Conservation (phyloP, 2,329 filamentous ascomycete genomes). For the Penicillium nordicum region DNA sequence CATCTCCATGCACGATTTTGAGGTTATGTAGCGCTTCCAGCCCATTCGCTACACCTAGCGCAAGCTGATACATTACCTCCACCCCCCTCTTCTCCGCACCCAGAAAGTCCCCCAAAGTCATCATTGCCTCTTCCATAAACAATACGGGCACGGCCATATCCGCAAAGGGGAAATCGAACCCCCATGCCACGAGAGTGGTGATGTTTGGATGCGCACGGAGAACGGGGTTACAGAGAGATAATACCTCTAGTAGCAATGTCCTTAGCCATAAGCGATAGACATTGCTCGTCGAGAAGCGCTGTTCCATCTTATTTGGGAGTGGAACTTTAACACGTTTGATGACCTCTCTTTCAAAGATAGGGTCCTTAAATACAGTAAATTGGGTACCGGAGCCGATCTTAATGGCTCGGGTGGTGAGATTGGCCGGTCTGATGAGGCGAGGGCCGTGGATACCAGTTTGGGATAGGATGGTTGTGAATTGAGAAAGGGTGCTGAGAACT, state of each 20-base stretch:
- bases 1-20: constrained; percentile 28
- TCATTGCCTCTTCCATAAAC: constrained; percentile 28
- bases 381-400: constrained; percentile 28
- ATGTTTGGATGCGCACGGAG: constrained; percentile 29
- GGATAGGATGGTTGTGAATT: constrained; percentile 28
- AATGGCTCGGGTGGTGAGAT: constrained; percentile 20
- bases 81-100: constrained; percentile 10
- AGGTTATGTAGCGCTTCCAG: constrained; percentile 26
- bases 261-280: constrained; percentile 27
- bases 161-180: constrained; percentile 28
- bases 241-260: constrained; percentile 25
- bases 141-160: constrained; percentile 27
- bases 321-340: constrained; percentile 30
- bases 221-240: constrained; percentile 27
- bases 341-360: constrained; percentile 22
- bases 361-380: constrained; percentile 28
- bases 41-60: constrained; percentile 24
- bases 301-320: constrained; percentile 13
- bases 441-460: constrained; percentile 27
- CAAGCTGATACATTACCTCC: constrained; percentile 24
- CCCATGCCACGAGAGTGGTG: constrained; percentile 25
- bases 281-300: constrained; percentile 20
- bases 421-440: constrained; percentile 21
- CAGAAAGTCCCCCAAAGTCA: constrained; percentile 26
- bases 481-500: constrained; percentile 24